These are phyloP conservation scores for Phytophthora crassamura DNA, from an alignment of 352 stramenopile species.

Conservation along the genomic window DNA sequence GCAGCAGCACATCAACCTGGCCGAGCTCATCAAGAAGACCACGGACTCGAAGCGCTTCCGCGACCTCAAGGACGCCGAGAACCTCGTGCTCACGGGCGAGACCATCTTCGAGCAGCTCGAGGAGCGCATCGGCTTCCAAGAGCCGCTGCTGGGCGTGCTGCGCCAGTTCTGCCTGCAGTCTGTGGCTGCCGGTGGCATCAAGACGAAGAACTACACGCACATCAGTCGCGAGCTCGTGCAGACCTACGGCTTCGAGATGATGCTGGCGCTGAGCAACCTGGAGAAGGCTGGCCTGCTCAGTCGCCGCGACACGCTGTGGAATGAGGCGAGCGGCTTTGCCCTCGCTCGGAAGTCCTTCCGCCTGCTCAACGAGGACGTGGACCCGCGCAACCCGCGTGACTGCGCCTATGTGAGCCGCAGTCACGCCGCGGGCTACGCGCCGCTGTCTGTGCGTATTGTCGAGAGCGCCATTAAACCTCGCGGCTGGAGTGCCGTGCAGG, in stretches of 20 bases:
- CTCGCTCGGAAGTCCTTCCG: constrained; percentile 91
- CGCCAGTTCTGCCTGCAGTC: constrained; percentile 95
- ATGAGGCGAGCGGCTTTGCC: constrained; percentile 83
- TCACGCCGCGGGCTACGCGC: constrained; percentile 92
- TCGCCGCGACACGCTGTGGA: constrained; percentile 89
- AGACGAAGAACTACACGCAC: constrained; percentile 94
- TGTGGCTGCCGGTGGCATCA: constrained; percentile 93
- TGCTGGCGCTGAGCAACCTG: constrained; percentile 94
- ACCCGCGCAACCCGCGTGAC: constrained; percentile 94
- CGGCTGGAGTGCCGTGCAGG: constrained; percentile 80
- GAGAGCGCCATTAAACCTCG: constrained; percentile 86
- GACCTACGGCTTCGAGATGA: constrained; percentile 97
- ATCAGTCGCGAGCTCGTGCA: constrained; percentile 95
- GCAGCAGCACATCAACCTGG: constrained; percentile 97
- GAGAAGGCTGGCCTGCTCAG: constrained; percentile 93
- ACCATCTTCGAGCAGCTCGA: constrained; percentile 95
- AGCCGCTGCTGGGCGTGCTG: constrained; percentile 91
- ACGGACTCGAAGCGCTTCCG: constrained; percentile 95
- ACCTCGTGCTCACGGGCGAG: constrained; percentile 96
- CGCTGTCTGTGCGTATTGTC: constrained; percentile 93
- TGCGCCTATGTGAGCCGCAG: constrained; percentile 92
- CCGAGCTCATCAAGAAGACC: constrained; percentile 95
- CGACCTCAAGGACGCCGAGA: constrained; percentile 95
- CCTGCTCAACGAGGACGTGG: constrained; percentile 96
- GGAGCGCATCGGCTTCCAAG: constrained; percentile 94